Base-by-base conservation (phyloP, 2,329 filamentous ascomycete species). In the Cladophialophora bantiana region DNA sequence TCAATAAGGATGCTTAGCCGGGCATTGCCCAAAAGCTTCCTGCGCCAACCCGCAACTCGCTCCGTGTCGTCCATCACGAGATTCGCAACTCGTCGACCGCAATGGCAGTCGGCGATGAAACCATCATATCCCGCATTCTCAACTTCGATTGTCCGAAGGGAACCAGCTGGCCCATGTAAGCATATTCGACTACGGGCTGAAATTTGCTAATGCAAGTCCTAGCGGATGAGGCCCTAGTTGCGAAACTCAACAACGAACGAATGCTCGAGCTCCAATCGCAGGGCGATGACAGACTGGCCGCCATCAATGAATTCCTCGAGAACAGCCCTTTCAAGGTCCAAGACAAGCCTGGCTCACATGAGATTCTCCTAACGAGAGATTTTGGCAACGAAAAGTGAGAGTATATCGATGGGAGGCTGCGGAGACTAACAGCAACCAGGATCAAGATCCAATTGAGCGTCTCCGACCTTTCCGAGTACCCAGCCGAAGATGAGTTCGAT, bases 321-420 rank as follows among this genome's bases (percentile, higher is more conserved):
- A 94, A 92, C 82, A 89, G 90, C 76, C 86, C 90, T 48, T 99
- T 93, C 80, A 85, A 94, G 85, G 78, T 89, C 68, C 84, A 92
- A 75, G 95, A 99, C 80, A 88, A 85, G 36, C 85, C 90, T 34
- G 95, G 95, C 69, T 87, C 93, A 79, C 92, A 98, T 82, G 93
- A 97, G 73, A 91, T 99, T 73, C 85, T 90, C 75, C 85, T 99
- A 72, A 90, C 88, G 68, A 90, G 94, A 76, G 90, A 87, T 71
- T 94, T 92, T 76, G 91, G 91, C 75, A 89, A 96, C 70, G 95
- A 99, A 84, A 92, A 90, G 93, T 95, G 81, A 80, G 89, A 80
- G 50, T 13, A 20, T 4, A 12, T 15, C 31, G 42, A 7, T 32
- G 12, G 32, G 3, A 38, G n/a, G 32, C 56, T 6, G 45, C 38